Conservation (phyloP, 2,329 filamentous ascomycete genomes). For the Chaetomium sp. region DNA sequence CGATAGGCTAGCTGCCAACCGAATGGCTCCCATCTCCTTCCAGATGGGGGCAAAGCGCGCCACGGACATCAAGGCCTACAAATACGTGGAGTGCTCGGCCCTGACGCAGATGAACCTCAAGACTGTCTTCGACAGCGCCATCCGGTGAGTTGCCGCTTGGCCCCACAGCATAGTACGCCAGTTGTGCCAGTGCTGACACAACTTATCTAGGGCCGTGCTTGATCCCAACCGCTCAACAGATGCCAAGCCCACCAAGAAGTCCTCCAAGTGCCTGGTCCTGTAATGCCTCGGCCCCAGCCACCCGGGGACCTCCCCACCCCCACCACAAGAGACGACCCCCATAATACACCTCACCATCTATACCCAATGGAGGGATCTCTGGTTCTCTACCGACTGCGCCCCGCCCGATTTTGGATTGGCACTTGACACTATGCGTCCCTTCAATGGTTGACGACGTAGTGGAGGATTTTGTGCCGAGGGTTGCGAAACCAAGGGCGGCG, state of each 20-base stretch:
- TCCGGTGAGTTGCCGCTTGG: constrained; percentile 67
- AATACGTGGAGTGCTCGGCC: constrained; percentile 97
- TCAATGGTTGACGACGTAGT: constrained; percentile 15
- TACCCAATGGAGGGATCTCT: constrained; percentile 31
- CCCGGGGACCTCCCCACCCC: neutral
- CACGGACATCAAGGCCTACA: constrained; percentile 93
- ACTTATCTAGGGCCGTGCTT: constrained; percentile 62
- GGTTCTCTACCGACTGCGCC: constrained; percentile 10
- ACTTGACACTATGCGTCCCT: constrained; percentile 5
- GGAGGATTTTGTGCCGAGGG: constrained; percentile 6
- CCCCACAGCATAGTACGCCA: no score
- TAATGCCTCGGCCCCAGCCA: constrained; percentile 43
- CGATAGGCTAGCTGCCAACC: constrained; percentile 82
- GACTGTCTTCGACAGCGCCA: constrained; percentile 98
- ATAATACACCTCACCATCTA: constrained; percentile 30
- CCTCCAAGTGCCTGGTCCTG: constrained; percentile 70
- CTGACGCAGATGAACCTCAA: constrained; percentile 96
- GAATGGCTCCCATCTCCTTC: constrained; percentile 96
- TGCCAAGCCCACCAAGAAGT: constrained; percentile 48
- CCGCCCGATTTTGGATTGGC: constrained; percentile 22
- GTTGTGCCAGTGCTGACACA: neutral
- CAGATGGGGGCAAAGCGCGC: constrained; percentile 86
- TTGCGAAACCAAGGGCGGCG: neutral
- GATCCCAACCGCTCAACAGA: constrained; percentile 60
- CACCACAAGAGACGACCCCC: constrained; percentile 25